A percentile compares a stretch with the other conserved stretches of the same genome.
These are phyloP conservation scores for Dichotomocladium elegans DNA, from an alignment of 371 early-diverging fungal genomes.

Conservation along the genomic window DNA sequence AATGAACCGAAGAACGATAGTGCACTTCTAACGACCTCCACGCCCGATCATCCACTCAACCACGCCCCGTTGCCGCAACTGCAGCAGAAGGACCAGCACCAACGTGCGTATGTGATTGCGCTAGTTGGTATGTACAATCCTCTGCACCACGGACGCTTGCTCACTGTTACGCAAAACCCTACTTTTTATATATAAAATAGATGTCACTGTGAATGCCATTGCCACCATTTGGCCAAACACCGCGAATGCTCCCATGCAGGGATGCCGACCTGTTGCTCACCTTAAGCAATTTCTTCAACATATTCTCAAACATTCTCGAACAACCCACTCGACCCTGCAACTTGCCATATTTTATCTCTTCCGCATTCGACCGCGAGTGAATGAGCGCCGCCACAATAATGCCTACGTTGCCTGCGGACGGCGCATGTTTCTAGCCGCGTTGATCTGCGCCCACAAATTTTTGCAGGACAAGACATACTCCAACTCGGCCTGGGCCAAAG, in stretches of 20 bases:
- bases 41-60: background rate
- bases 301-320: conserved; percentile 69
- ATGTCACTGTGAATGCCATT: conserved; percentile 48
- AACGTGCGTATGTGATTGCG: conserved; percentile 37
- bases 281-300: conserved; percentile 70
- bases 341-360: conserved; percentile 71
- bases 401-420: conserved; percentile 59
- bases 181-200: no score
- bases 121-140: conserved; percentile 51
- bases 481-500: conserved; percentile 78
- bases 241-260: conserved; percentile 19
- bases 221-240: conserved; percentile 54
- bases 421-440: conserved; percentile 78
- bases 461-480: conserved; percentile 77
- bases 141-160: conserved; percentile 8
- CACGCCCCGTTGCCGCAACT: background rate
- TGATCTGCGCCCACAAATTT: conserved; percentile 77
- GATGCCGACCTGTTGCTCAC: conserved; percentile 48
- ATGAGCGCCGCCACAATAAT: conserved; percentile 20
- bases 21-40: conserved; percentile 1
- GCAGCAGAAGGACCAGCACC: conserved; percentile 8
- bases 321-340: conserved; percentile 77
- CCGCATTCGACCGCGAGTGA: conserved; percentile 44
- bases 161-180: conserved; percentile 1
- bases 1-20: conserved; percentile 10